These are phyloP conservation scores for Epichloe scottii DNA, from an alignment of 2,329 filamentous ascomycete species.

Conservation along the genomic window DNA sequence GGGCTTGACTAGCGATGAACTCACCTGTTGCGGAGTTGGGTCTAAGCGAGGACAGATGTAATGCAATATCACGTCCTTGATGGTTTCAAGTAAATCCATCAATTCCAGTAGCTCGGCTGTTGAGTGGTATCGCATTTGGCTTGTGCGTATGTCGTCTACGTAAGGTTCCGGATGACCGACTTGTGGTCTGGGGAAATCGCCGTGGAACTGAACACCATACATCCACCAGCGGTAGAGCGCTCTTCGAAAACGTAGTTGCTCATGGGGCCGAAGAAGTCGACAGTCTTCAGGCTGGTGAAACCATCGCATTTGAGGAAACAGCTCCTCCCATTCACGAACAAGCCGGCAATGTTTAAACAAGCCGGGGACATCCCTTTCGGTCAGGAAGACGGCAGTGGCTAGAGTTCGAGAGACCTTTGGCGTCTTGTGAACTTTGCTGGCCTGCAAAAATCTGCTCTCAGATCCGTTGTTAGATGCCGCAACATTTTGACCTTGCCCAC, in stretches of 20 bases:
- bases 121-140: conserved; percentile 30
- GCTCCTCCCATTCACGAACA: conserved; percentile 26
- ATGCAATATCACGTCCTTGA: conserved; percentile 30
- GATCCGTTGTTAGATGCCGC: background rate
- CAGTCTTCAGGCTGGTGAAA: conserved; percentile 32
- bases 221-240: conserved; percentile 44
- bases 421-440: conserved; percentile 7
- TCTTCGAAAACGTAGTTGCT: conserved; percentile 34
- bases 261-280: conserved; percentile 28
- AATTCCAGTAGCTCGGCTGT: conserved; percentile 32
- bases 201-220: conserved; percentile 40
- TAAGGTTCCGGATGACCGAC: conserved; percentile 25
- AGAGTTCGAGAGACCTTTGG: background rate
- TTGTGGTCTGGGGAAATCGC: conserved; percentile 25
- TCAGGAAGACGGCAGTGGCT: conserved; percentile 16
- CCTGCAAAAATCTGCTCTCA: conserved; percentile 10
- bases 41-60: conserved; percentile 35
- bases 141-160: conserved; percentile 28
- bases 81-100: conserved; percentile 31
- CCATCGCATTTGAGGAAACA: conserved; percentile 33
- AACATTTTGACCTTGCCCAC: background rate
- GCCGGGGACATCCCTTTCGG: conserved; percentile 19
- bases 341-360: conserved; percentile 23
- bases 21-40: conserved; percentile 22
- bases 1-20: conserved; percentile 6